Conservation (phyloP, 1,284 basidiomycete genomes). For the Paramarasmius palmivorus region DNA sequence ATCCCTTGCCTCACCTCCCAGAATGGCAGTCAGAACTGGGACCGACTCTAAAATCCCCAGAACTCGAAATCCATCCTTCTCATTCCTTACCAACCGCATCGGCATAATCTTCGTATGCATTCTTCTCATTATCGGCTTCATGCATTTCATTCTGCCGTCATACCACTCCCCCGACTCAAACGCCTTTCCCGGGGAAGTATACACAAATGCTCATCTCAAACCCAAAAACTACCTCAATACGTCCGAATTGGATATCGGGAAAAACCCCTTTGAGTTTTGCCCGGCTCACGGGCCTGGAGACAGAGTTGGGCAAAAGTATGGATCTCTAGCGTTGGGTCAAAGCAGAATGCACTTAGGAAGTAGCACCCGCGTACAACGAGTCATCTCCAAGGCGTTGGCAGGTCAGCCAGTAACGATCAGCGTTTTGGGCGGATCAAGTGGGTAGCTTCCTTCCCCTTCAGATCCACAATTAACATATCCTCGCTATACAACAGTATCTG, state of each 20-base stretch:
- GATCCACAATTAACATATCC: neutral
- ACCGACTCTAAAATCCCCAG: constrained; percentile 38
- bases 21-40: constrained; percentile 41
- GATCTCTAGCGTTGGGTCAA: constrained; percentile 73
- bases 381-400: constrained; percentile 82
- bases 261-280: constrained; percentile 88
- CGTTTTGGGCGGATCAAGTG: constrained; percentile 86
- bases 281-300: constrained; percentile 85
- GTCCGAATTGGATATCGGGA: constrained; percentile 34
- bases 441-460: constrained; percentile 29
- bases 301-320: constrained; percentile 76
- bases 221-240: constrained; percentile 71
- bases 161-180: constrained; percentile 26
- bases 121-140: constrained; percentile 60
- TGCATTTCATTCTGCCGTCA: constrained; percentile 55
- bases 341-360: constrained; percentile 81
- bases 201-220: constrained; percentile 52
- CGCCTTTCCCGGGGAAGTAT: constrained; percentile 28
- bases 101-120: constrained; percentile 67
- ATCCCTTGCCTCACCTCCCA: constrained; percentile 55
- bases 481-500: constrained; percentile 59
- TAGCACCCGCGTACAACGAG: constrained; percentile 80
- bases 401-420: constrained; percentile 90
- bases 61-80: constrained; percentile 51
- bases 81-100: constrained; percentile 68